Conservation (phyloP, 345 rosid species). For the Luvunga scandens region DNA sequence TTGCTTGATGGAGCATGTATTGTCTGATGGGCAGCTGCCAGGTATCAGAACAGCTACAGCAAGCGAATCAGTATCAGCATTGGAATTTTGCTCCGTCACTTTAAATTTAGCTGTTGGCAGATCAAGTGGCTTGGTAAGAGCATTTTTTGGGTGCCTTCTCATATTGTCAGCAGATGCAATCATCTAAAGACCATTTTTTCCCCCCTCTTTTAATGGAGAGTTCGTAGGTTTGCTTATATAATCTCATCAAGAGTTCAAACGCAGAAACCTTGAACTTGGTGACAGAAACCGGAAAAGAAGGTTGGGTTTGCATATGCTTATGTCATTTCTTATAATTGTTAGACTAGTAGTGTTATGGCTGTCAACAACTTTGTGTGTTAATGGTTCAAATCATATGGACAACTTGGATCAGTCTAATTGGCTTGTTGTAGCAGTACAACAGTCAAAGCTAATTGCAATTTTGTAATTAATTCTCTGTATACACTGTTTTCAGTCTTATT, state of each 20-base stretch:
- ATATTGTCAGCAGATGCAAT: conserved; percentile 1
- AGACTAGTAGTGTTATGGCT: not conserved
- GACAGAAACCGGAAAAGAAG: conserved; percentile 59
- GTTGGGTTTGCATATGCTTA: conserved; percentile 24
- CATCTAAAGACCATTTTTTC: conserved; percentile 21
- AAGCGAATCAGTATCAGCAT: conserved; percentile 52
- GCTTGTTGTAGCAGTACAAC: not conserved
- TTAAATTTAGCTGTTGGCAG: conserved; percentile 67
- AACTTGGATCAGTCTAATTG: conserved; percentile 2
- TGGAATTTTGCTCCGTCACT: conserved; percentile 60
- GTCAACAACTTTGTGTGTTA: not conserved
- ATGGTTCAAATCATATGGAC: not conserved
- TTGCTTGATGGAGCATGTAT: not conserved
- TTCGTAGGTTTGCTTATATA: conserved; percentile 59
- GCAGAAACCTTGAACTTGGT: conserved; percentile 54
- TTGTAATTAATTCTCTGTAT: not conserved
- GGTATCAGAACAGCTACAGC: conserved; percentile 33
- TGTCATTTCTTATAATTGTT: not conserved
- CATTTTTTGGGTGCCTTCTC: conserved; percentile 19
- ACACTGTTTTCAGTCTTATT: not conserved
- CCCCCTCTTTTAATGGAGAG: conserved; percentile 10
- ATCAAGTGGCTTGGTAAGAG: conserved; percentile 71
- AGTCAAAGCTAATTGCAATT: conserved; percentile 1
- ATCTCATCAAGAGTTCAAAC: conserved; percentile 42
- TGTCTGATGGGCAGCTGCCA: conserved; percentile 45